phyloP scores from a whole-genome alignment of 1,139 yeast genomes.

The Kluyveromyces sp. region DNA sequence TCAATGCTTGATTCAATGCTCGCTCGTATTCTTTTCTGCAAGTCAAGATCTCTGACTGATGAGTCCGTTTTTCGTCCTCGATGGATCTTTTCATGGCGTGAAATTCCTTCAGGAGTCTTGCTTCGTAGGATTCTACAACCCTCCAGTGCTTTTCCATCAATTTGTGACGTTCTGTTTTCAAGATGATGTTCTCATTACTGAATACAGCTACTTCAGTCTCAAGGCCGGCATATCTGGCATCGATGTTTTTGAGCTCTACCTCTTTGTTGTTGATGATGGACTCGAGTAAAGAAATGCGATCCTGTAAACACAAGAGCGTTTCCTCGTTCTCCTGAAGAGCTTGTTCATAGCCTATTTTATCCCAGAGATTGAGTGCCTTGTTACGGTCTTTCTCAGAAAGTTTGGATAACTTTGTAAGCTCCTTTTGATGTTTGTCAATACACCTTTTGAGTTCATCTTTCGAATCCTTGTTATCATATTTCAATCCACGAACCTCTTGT shows the following conservation, averaged over 20 bases:
- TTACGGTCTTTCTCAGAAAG: neutral
- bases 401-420: neutral
- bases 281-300: neutral
- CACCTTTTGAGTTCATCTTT: no score
- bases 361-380: constrained; percentile 2
- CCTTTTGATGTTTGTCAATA: neutral
- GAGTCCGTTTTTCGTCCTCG: neutral
- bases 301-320: neutral
- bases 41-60: neutral
- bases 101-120: neutral
- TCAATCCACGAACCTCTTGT: neutral
- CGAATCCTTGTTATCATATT: no score
- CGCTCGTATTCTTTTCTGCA: constrained; percentile 3
- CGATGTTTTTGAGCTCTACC: neutral
- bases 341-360: constrained; percentile 1
- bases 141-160: neutral
- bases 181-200: neutral
- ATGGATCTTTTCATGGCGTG: neutral
- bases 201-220: constrained; percentile 1
- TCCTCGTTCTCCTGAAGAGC: constrained; percentile 1
- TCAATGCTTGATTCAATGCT: constrained; percentile 1
- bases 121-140: neutral
- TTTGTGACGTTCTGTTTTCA: neutral
- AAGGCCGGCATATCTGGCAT: neutral
- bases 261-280: neutral